A percentile compares a stretch with the other conserved stretches of the same genome.
Evolutionary conservation across 1,139 yeast species (phyloP).

Genomic region (Saccharomyces hybrid): DNA sequence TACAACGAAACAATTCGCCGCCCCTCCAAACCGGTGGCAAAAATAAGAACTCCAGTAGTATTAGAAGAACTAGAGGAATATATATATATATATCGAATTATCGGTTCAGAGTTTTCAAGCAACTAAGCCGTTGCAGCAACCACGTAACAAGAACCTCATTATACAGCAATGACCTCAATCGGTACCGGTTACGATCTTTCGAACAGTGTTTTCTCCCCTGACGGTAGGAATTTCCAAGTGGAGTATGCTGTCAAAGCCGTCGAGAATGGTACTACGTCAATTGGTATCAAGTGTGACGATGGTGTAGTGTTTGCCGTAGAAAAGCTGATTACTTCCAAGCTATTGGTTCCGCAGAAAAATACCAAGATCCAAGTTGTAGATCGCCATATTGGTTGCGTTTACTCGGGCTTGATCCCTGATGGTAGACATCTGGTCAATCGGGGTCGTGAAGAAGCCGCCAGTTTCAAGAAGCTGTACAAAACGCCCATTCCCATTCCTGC

Average conservation of each 20-base stretch:
- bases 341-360: constrained; percentile 84
- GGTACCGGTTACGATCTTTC: constrained; percentile 97
- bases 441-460: constrained; percentile 85
- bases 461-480: constrained; percentile 72
- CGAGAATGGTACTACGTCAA: constrained; percentile 92
- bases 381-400: constrained; percentile 87
- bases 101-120: neutral
- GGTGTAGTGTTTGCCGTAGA: constrained; percentile 97
- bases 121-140: neutral
- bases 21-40: constrained; percentile 1
- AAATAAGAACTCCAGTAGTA: neutral
- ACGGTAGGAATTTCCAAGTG: constrained; percentile 97
- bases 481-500: constrained; percentile 73
- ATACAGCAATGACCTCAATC: constrained; percentile 58
- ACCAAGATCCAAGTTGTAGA: constrained; percentile 88
- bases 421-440: constrained; percentile 90
- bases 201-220: constrained; percentile 79
- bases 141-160: neutral
- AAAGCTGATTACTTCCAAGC: constrained; percentile 77
- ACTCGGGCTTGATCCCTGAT: constrained; percentile 92
- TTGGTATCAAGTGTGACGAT: constrained; percentile 86
- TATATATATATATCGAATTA: neutral
- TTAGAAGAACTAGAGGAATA: neutral
- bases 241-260: constrained; percentile 98
- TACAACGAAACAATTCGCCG: neutral